Percentiles rank a stretch among this genome's conserved stretches.
phyloP scores from a whole-genome alignment of 768 basidiomycete species.

The Hemileccinum impolitum region DNA sequence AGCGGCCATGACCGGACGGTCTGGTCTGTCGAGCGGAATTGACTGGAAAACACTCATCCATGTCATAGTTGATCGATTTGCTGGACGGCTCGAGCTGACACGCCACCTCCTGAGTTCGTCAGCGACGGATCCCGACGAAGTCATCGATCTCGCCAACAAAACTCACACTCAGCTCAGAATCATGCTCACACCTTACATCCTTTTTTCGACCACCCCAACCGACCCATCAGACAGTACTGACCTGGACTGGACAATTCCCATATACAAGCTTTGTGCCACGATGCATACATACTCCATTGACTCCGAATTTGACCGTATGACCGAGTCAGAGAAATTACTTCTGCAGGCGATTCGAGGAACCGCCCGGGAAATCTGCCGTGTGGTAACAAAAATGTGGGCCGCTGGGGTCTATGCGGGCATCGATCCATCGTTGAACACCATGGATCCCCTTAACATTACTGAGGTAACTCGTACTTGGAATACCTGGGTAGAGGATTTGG shows the following conservation, averaged over 20 bases:
- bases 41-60: too few species aligned
- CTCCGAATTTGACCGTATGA: slow-evolving; percentile 10
- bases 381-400: slow-evolving; percentile 46
- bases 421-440: slow-evolving; percentile 10
- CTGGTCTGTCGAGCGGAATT: too few species aligned
- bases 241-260: slow-evolving; percentile 2
- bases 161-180: too few species aligned
- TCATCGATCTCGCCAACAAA: too few species aligned
- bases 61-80: too few species aligned
- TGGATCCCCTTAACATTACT: neutral
- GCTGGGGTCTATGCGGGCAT: slow-evolving; percentile 28
- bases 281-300: slow-evolving; percentile 20
- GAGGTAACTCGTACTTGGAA: slow-evolving; percentile 8
- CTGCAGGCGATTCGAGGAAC: slow-evolving; percentile 31
- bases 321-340: slow-evolving; percentile 28
- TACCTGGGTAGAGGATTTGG: slow-evolving; percentile 29
- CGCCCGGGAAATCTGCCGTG: slow-evolving; percentile 43
- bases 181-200: too few species aligned
- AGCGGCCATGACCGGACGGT: too few species aligned
- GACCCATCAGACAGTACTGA: too few species aligned
- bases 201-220: too few species aligned
- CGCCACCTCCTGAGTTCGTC: too few species aligned
- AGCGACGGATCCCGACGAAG: too few species aligned
- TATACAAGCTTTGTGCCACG: slow-evolving; percentile 30
- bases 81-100: too few species aligned